Evolutionary conservation across 2,329 filamentous ascomycete genomes (phyloP), one percentile per base, ranked within the genome.

Genomic region (Zymoseptoria brevis): DNA sequence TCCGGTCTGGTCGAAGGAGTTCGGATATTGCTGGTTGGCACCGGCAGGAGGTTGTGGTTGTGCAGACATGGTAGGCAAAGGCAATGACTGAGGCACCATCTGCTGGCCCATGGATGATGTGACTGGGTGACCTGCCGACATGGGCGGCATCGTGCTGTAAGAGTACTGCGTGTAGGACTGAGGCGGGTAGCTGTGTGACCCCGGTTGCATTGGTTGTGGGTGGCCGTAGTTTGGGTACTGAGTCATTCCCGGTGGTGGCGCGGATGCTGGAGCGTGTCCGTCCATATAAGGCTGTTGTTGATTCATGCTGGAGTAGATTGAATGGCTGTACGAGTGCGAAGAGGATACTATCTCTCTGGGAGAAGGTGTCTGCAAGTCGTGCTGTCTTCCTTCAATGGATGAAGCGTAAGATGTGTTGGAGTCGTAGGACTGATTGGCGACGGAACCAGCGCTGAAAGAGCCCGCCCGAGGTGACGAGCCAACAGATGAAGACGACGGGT

Each of bases 261-360:
- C 88, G 21, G 89, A 86, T 73, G 91, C 88, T 8, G 89, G 87
- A 16, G 62, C 65, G 60, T 73, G 71, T 51, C 69, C 68, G 75
- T 96, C 94, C 86, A 95, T 89, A 69, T 96, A 93, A 67, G 85
- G 81, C 70, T 85, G 83, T 68, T 83, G 82, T 75, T 88, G 87
- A 78, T 96, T 96, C 92, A 96, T 96, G 75, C 75, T 78, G 74
- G 70, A 71, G 72, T 79, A 79, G 48, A 51, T 53, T 45, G 65
- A 61, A 16, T 61, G 53, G 50, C 55, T 53, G 55, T 57, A 60
- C 53, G 54, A 61, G 60, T 57, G 62, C 26, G 52, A 57, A 54
- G 60, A 59, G 21, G 56, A 57, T 67, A 50, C 68, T 61, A 77
- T 59, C 79, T 82, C 57, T 83, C 86, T 35, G 30, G 88, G 86